phyloP scores from a whole-genome alignment of 1,284 basidiomycete species.

The Acaromyces ingoldii region DNA sequence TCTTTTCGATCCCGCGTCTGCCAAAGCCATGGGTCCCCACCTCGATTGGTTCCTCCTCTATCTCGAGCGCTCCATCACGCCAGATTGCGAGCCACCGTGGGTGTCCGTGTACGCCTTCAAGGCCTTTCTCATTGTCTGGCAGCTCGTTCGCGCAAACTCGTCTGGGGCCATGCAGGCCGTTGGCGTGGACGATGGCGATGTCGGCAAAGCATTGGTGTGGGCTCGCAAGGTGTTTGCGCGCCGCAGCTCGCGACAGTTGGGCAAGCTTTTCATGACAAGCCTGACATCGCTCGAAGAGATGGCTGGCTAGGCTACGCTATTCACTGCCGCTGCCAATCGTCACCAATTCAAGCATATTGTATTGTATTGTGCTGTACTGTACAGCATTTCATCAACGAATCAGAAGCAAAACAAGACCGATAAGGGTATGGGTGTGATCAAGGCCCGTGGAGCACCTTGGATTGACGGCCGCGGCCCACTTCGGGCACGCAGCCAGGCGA shows the following conservation, averaged over 20 bases:
- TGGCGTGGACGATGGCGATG: neutral
- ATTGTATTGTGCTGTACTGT: no score
- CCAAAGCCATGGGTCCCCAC: neutral
- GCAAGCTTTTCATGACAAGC: neutral
- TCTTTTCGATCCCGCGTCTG: neutral
- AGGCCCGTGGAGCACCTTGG: neutral
- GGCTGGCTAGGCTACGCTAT: no score
- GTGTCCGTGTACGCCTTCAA: neutral
- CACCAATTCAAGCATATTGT: no score
- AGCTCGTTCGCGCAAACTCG: neutral
- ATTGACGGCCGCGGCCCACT: neutral
- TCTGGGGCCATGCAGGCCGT: neutral
- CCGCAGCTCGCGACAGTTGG: neutral
- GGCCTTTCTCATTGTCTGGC: neutral
- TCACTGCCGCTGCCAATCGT: no score
- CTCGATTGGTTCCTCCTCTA: neutral
- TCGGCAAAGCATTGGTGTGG: neutral
- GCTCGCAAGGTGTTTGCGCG: neutral
- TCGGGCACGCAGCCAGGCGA: neutral
- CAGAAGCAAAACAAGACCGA: no score
- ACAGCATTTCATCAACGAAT: no score
- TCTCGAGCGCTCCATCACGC: neutral
- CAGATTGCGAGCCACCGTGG: neutral
- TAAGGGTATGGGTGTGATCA: no score
- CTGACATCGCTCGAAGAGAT: neutral